These are phyloP conservation scores for Phytophthora pisi DNA, from an alignment of 352 stramenopile species.

Conservation along the genomic window DNA sequence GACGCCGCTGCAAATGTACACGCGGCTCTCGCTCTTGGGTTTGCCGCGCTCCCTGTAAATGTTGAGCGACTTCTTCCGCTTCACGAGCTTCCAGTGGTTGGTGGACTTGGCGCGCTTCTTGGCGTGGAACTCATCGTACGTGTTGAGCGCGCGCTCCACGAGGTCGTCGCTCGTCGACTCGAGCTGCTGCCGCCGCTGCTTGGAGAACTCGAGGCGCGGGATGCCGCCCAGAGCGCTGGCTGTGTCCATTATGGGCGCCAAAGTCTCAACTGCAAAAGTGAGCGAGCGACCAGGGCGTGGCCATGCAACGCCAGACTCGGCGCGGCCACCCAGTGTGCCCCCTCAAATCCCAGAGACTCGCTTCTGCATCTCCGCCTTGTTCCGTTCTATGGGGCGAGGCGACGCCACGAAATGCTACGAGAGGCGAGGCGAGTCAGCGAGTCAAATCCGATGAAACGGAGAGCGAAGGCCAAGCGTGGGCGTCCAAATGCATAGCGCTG, in stretches of 20 bases:
- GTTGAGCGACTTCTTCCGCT: constrained; percentile 57
- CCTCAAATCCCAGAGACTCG: constrained; percentile 24
- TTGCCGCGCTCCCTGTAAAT: constrained; percentile 56
- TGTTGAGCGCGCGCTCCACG: constrained; percentile 55
- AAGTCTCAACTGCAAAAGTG: constrained; percentile 28
- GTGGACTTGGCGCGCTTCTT: constrained; percentile 26
- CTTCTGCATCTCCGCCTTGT: constrained; percentile 20
- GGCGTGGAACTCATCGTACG: constrained; percentile 64
- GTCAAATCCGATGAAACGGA: constrained; percentile 22
- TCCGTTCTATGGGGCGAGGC: constrained; percentile 21
- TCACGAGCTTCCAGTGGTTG: constrained; percentile 63
- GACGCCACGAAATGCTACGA: constrained; percentile 20
- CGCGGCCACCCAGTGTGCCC: constrained; percentile 16
- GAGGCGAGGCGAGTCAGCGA: constrained; percentile 16
- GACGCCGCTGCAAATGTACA: constrained; percentile 54
- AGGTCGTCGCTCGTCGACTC: constrained; percentile 63
- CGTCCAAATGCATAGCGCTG: neutral
- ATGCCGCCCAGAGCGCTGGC: constrained; percentile 32
- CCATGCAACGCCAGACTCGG: constrained; percentile 26
- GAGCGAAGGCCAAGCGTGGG: constrained; percentile 2
- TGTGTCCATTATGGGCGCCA: constrained; percentile 1
- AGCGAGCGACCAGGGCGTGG: constrained; percentile 10
- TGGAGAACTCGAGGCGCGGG: constrained; percentile 45
- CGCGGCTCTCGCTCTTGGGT: constrained; percentile 8
- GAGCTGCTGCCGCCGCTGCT: constrained; percentile 40